Base-by-base conservation (phyloP, 257 asterid species). In the Lithospermum erythrorhizon region DNA sequence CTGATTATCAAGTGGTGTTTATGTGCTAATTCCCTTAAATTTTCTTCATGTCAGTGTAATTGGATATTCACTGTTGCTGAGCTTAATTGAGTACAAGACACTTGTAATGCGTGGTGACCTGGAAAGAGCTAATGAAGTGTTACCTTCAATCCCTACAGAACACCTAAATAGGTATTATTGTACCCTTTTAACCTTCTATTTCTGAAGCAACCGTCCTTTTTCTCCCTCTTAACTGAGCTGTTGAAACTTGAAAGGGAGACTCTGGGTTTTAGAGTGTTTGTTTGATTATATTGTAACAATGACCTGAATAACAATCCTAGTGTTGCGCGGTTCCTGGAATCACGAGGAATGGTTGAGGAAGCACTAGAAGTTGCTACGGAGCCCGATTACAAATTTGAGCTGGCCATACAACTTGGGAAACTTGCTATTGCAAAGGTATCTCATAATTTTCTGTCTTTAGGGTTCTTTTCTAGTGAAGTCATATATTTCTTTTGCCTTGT, bases 351-450 rank as follows among this genome's bases (percentile, higher is more conserved):
- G 95, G 76, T 79, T 63, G 93, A 79, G 79, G 96, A 89, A 59
- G 99, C 99, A 61, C 74, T 94, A 59, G 90, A 83, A 76, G 85
- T 94, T 71, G 97, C 99, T 47, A 87, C 96, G 56, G 97, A 87
- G 35, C 85, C 95, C 21, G 99, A 94, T 69, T 89, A 94, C 81
- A 83, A 89, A 85, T 94, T 94, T 79, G 97, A 94, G 75, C 78
- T 94, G 30, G 97, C 99, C 70, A 83, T 94, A 70, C 96, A 87
- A 72, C 79, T 94, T 24, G 90, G 97, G 66, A 87, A 76, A 70
- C 85, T 94, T 63, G 96, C 79, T 22, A 87, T 82, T 72, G 99
- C 97, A 17, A 75, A 88, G 95, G 98, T 86, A 77, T 68, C 53
- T 61, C 55, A 59, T 58, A 29, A 49, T 15, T 45, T 55, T 67